A percentile compares a stretch with the other conserved stretches of the same genome.
Conservation (phyloP, 169 alveolate species). For the Eimeria sp. region DNA sequence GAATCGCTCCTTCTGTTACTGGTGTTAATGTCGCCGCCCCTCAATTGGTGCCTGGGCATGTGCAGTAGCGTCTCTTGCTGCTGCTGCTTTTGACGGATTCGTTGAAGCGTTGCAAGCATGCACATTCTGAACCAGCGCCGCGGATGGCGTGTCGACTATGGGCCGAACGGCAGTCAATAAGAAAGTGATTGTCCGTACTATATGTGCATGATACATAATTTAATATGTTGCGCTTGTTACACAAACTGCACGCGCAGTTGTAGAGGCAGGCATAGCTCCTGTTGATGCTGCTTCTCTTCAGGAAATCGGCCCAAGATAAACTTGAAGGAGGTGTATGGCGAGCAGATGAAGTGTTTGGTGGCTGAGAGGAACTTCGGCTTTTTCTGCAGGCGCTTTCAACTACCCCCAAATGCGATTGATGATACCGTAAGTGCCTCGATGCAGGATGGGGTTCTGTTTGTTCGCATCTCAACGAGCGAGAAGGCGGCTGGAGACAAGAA, state of each 20-base stretch:
- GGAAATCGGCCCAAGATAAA: slow-evolving; percentile 67
- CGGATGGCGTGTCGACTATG: background rate
- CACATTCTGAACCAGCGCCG: background rate
- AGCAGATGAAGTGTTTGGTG: slow-evolving; percentile 26
- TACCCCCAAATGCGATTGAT: slow-evolving; percentile 73
- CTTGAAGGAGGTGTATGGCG: slow-evolving; percentile 52
- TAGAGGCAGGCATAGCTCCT: background rate
- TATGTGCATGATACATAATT: background rate
- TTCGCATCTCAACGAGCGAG: slow-evolving; percentile 53
- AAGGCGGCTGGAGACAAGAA: slow-evolving; percentile 15
- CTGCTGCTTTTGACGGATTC: background rate
- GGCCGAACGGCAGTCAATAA: background rate
- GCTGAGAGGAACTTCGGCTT: slow-evolving; percentile 68
- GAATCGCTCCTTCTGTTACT: background rate
- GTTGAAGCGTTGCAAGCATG: background rate
- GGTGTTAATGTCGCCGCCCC: too few relatives aligned
- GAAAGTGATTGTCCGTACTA: background rate
- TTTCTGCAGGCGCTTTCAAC: slow-evolving; percentile 77
- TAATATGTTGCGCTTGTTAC: background rate
- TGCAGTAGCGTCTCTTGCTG: background rate
- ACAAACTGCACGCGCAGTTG: background rate
- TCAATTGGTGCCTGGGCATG: too few relatives aligned
- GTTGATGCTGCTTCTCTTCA: slow-evolving; percentile 19
- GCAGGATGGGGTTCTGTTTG: slow-evolving; percentile 76
- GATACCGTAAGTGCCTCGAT: slow-evolving; percentile 78